phyloP scores from a whole-genome alignment of 2,329 filamentous ascomycete species.

The Chaetomium sp. region DNA sequence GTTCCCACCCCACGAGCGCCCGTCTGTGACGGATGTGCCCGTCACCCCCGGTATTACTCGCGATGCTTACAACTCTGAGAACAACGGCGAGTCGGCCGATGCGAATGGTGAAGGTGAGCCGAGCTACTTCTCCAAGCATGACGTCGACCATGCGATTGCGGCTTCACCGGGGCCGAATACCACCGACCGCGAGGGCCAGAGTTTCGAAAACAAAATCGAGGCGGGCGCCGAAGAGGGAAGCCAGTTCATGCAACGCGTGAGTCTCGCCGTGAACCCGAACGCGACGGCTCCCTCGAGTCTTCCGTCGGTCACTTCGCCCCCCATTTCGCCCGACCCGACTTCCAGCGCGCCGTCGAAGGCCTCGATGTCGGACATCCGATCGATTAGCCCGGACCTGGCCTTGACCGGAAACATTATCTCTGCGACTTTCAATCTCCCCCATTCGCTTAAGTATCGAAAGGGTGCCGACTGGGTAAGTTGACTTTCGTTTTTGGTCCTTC shows the following conservation, averaged over 20 bases:
- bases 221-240: slow-evolving; percentile 32
- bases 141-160: slow-evolving; percentile 21
- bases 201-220: slow-evolving; percentile 22
- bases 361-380: slow-evolving; percentile 49
- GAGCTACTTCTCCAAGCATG: slow-evolving; percentile 29
- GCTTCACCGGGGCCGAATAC: slow-evolving; percentile 21
- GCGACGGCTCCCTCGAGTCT: slow-evolving; percentile 21
- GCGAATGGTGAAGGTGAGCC: slow-evolving; percentile 10
- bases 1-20: slow-evolving; percentile 32
- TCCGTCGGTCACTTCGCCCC: not conserved
- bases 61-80: slow-evolving; percentile 27
- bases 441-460: slow-evolving; percentile 52
- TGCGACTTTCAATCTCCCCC: slow-evolving; percentile 57
- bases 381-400: slow-evolving; percentile 49
- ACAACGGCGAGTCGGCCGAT: slow-evolving; percentile 10
- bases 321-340: not conserved
- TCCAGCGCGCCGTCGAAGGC: slow-evolving; percentile 29
- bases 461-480: slow-evolving; percentile 54
- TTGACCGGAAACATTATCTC: slow-evolving; percentile 62
- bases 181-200: slow-evolving; percentile 16
- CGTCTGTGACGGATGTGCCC: slow-evolving; percentile 31
- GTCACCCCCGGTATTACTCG: slow-evolving; percentile 35
- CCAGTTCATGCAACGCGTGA: slow-evolving; percentile 40
- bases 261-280: slow-evolving; percentile 30
- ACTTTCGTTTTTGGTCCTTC: not conserved